Conservation (phyloP, 495 filamentous ascomycete species). For the Staphylotrichum longicolle region DNA sequence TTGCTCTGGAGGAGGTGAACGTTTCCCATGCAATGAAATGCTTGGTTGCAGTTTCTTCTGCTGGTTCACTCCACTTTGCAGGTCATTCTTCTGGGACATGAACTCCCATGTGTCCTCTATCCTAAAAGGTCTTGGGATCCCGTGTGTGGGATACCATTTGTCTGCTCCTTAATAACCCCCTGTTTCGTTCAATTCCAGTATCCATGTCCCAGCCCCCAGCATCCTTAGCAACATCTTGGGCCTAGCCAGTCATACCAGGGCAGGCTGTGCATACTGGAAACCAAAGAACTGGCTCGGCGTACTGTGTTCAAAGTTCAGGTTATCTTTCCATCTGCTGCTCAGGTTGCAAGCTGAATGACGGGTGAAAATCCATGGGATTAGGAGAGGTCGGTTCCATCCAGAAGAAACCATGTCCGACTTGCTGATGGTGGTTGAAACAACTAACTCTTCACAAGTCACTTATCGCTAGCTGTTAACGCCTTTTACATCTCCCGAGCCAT, state of each 20-base stretch:
- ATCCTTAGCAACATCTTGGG: background rate
- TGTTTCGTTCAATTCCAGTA: background rate
- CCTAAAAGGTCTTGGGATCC: background rate
- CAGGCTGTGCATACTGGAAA: background rate
- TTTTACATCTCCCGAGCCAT: no score
- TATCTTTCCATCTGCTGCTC: background rate
- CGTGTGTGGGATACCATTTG: background rate
- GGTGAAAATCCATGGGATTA: background rate
- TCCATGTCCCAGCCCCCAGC: background rate
- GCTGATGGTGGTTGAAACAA: background rate
- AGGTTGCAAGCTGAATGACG: background rate
- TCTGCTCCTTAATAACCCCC: background rate
- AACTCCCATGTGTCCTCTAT: background rate
- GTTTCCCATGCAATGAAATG: background rate
- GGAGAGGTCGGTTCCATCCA: background rate
- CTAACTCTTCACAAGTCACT: no score
- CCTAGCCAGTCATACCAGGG: background rate
- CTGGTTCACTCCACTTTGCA: background rate
- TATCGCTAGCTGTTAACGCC: no score
- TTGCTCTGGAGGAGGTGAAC: background rate
- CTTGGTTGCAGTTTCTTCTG: slow-evolving; percentile 3
- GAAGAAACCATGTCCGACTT: background rate
- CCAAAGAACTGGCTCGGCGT: background rate
- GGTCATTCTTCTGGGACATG: no score
- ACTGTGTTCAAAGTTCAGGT: background rate